These are phyloP conservation scores for Lipomyces yarrowii DNA, from an alignment of 1,139 yeast species.

Conservation along the genomic window DNA sequence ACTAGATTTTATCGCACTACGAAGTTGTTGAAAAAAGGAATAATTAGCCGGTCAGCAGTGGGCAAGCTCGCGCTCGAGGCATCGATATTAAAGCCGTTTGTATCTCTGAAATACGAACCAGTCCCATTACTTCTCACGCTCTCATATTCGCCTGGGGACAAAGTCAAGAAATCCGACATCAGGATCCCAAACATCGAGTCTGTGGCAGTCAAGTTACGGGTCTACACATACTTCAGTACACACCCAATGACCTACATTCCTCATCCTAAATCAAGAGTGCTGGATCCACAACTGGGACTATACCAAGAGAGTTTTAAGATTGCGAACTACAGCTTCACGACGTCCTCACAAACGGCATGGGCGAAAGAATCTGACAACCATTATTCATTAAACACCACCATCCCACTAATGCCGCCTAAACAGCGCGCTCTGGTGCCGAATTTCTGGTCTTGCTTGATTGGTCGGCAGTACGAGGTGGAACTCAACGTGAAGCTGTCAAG, in stretches of 20 bases:
- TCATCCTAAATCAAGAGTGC: conserved; percentile 15
- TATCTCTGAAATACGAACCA: conserved; percentile 2
- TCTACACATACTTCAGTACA: conserved; percentile 15
- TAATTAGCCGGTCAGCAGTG: conserved; percentile 1
- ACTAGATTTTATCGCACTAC: conserved; percentile 21
- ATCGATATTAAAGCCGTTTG: conserved; percentile 16
- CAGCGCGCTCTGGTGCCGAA: conserved; percentile 31
- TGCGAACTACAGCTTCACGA: conserved; percentile 5
- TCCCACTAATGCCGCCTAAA: conserved; percentile 14
- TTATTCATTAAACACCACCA: conserved; percentile 11
- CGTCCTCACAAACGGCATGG: conserved; percentile 6
- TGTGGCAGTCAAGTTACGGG: conserved; percentile 16
- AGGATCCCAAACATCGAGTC: conserved; percentile 20
- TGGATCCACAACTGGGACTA: conserved; percentile 19
- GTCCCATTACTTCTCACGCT: conserved; percentile 19
- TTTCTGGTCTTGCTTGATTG: conserved; percentile 36
- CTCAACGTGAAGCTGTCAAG: conserved; percentile 29
- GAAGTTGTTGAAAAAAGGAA: conserved; percentile 12
- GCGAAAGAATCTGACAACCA: conserved; percentile 4
- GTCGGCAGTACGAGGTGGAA: conserved; percentile 37
- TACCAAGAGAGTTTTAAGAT: conserved; percentile 14
- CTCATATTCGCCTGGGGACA: conserved; percentile 9
- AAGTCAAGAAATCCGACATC: not conserved
- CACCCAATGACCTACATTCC: conserved; percentile 20
- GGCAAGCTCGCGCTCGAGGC: conserved; percentile 22